Base-by-base conservation (phyloP, 257 asterid genomes). In the Prunella vulgaris region DNA sequence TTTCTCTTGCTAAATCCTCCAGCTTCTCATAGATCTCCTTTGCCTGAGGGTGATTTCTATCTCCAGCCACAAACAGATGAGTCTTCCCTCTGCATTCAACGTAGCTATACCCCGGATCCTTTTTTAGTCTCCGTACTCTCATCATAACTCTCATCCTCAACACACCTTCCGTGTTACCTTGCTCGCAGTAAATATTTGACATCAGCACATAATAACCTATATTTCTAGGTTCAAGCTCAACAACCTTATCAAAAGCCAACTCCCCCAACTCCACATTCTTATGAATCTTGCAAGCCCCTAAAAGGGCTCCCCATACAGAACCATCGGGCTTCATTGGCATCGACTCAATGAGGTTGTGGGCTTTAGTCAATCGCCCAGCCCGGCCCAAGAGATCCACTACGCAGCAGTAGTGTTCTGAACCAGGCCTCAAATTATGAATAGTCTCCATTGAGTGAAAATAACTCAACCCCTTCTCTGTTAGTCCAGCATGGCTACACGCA, bases 291-390 rank as follows among this genome's bases (percentile, higher is more conserved):
- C 97, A 93, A 37, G 92, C 96, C 71, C 96, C 95, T 70, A 93
- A 65, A 59, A 93, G 90, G 76, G 97, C 97, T 10, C 97, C 99
- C 99, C 99, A 93, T 5, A 90, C 89, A 15, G 97, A 87, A n/a
- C 96, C 97, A 79, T 93, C 96, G 0, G 96, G 95, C 70, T 80
- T 69, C 54, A 76, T 64, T 14, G 86, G 84, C 96, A 93, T 90
- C 1, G 79, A 70, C 28, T 79, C 81, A 24, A 90, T 93, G 48
- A 88, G 82, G 25, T 77, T 71, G 0, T 22, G 21, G 10, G 96
- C 99, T 60, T 93, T 93, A 15, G 77, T 62, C 30, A 93, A 71
- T 25, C 84, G 81, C 64, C 99, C 99, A 2, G 91, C 96, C 58
- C 99, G 83, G 33, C 96, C 96, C 64, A 88, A 75, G 74, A 90